These are phyloP conservation scores for Aegilops bicornis DNA, from an alignment of 176 grass and related monocot genomes.

Conservation along the genomic window DNA sequence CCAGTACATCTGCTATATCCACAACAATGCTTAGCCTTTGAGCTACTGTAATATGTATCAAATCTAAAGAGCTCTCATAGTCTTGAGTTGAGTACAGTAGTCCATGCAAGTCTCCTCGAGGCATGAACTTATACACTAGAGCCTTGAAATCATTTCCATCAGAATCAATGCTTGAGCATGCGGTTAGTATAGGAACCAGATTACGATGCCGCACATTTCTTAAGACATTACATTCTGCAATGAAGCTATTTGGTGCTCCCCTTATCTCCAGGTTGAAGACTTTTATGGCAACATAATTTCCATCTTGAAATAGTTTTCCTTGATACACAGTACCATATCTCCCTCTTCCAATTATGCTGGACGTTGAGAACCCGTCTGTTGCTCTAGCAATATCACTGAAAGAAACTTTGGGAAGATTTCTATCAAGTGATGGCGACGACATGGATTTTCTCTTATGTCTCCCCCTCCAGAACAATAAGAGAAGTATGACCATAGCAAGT, in stretches of 20 bases:
- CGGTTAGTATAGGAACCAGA: constrained; percentile 33
- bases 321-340: constrained; percentile 27
- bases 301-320: constrained; percentile 14
- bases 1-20: constrained; percentile 37
- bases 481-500: neutral
- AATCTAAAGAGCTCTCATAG: neutral
- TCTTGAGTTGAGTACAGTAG: constrained; percentile 19
- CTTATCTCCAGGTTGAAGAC: constrained; percentile 22
- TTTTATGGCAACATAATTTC: constrained; percentile 34
- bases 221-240: constrained; percentile 37
- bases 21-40: constrained; percentile 40
- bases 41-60: neutral
- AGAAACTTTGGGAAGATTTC: constrained; percentile 4
- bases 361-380: constrained; percentile 9
- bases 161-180: constrained; percentile 36
- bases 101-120: constrained; percentile 19
- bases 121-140: constrained; percentile 38
- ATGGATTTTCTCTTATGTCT: neutral
- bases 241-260: constrained; percentile 35
- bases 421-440: neutral
- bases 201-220: constrained; percentile 43
- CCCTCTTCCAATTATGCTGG: constrained; percentile 20
- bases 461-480: neutral
- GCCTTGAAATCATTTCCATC: constrained; percentile 41
- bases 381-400: constrained; percentile 34